Evolutionary conservation across 306 rosid genomes (phyloP).

Genomic region (Cicer pinnatifidum): DNA sequence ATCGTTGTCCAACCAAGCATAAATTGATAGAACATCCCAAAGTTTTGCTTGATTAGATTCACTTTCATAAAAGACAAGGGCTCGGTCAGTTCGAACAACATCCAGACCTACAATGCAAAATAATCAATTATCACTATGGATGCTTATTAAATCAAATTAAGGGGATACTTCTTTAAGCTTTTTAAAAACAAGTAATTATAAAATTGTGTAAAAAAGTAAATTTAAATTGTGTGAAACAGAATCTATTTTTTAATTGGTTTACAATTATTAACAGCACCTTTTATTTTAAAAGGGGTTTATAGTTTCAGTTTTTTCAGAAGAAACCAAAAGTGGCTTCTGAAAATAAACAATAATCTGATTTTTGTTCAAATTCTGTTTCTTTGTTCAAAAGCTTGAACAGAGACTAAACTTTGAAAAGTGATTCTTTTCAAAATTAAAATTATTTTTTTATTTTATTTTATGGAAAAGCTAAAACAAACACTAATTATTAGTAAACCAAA

Average conservation of each 20-base stretch:
- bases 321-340: not conserved
- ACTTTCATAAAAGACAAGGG: constrained; percentile 81
- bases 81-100: constrained; percentile 85
- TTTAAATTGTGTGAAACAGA: not conserved
- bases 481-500: too few relatives aligned
- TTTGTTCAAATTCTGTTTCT: not conserved
- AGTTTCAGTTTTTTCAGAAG: too few relatives aligned
- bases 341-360: too few relatives aligned
- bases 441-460: too few relatives aligned
- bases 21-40: constrained; percentile 83
- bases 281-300: not conserved
- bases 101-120: constrained; percentile 75
- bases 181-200: not conserved
- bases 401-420: too few relatives aligned
- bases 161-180: not conserved
- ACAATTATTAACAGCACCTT: not conserved
- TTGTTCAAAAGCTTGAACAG: not conserved
- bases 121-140: constrained; percentile 44
- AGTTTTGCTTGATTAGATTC: constrained; percentile 88
- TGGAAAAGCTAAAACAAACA: too few relatives aligned
- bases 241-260: constrained; percentile 3
- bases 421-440: too few relatives aligned
- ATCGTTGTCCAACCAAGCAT: constrained; percentile 88
- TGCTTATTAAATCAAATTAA: constrained; percentile 38
- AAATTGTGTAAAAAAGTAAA: not conserved